phyloP scores from a whole-genome alignment of 2,329 filamentous ascomycete genomes.

The Penicillium sp. region DNA sequence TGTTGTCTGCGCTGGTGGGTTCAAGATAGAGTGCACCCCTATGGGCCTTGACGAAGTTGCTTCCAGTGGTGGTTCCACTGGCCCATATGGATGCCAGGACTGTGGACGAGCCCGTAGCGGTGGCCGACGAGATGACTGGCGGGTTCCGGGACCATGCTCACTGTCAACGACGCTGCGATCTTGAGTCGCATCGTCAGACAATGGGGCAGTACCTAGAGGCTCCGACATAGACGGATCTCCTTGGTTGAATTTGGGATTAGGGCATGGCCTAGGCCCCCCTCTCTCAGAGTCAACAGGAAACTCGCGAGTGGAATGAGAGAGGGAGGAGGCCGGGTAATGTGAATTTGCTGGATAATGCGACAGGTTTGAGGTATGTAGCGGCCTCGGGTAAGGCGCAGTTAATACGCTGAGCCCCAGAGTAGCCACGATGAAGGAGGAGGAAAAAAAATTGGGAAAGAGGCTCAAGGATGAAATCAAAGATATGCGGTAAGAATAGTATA shows the following conservation, averaged over 20 bases:
- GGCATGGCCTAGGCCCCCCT: conserved; percentile 42
- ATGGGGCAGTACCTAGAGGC: conserved; percentile 30
- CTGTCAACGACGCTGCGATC: conserved; percentile 24
- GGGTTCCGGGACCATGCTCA: conserved; percentile 17
- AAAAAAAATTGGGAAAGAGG: conserved; percentile 1
- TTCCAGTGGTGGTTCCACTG: conserved; percentile 36
- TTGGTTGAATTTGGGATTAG: conserved; percentile 28
- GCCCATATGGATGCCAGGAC: conserved; percentile 39
- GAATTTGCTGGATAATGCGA: conserved; percentile 25
- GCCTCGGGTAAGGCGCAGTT: conserved; percentile 33
- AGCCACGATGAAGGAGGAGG: conserved; percentile 39
- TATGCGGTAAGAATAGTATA: not conserved
- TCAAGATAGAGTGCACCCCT: conserved; percentile 44
- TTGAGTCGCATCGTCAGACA: conserved; percentile 29
- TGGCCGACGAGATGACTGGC: conserved; percentile 23
- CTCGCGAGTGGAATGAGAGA: conserved; percentile 39
- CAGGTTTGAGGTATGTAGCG: conserved; percentile 33
- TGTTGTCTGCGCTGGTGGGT: conserved; percentile 33
- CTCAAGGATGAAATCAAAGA: not conserved
- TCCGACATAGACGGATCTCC: conserved; percentile 42
- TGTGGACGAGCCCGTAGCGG: conserved; percentile 30
- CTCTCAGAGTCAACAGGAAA: conserved; percentile 37
- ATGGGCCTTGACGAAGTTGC: conserved; percentile 34
- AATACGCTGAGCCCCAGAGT: conserved; percentile 40
- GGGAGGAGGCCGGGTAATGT: conserved; percentile 33